Percentiles rank a stretch among this genome's conserved stretches.
Conservation (phyloP, 306 rosid species). For the Gastrolobium bilobum region DNA sequence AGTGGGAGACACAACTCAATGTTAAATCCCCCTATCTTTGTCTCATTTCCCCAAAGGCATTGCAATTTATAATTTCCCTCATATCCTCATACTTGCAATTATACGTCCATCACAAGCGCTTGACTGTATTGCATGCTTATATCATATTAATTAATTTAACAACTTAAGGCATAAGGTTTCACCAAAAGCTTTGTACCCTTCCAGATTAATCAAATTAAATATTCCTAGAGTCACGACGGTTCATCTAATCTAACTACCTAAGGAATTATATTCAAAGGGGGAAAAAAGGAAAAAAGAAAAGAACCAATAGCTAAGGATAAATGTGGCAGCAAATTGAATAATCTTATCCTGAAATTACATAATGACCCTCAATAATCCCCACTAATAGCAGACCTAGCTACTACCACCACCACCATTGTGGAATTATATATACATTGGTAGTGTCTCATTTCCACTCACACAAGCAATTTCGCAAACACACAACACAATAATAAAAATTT, state of each 20-base stretch:
- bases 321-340: conserved; percentile 49
- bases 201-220: too few relatives aligned
- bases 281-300: not conserved
- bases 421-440: not conserved
- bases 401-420: not conserved
- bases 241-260: not conserved
- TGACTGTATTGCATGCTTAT: too few relatives aligned
- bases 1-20: not conserved
- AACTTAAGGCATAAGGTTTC: too few relatives aligned
- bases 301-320: conserved; percentile 25
- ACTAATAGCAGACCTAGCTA: conserved; percentile 19
- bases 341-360: conserved; percentile 34
- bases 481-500: too few relatives aligned
- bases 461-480: conserved; percentile 16
- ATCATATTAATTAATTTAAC: too few relatives aligned
- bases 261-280: not conserved
- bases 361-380: conserved; percentile 42
- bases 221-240: too few relatives aligned
- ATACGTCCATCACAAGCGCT: too few relatives aligned
- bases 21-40: not conserved
- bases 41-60: not conserved
- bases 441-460: not conserved
- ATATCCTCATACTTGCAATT: too few relatives aligned
- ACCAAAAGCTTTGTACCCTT: too few relatives aligned
- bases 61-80: too few relatives aligned